A percentile compares a stretch with the other conserved stretches of the same genome.
These are phyloP conservation scores for Ceratocystis huliohia DNA, from an alignment of 2,329 filamentous ascomycete genomes.

Conservation along the genomic window DNA sequence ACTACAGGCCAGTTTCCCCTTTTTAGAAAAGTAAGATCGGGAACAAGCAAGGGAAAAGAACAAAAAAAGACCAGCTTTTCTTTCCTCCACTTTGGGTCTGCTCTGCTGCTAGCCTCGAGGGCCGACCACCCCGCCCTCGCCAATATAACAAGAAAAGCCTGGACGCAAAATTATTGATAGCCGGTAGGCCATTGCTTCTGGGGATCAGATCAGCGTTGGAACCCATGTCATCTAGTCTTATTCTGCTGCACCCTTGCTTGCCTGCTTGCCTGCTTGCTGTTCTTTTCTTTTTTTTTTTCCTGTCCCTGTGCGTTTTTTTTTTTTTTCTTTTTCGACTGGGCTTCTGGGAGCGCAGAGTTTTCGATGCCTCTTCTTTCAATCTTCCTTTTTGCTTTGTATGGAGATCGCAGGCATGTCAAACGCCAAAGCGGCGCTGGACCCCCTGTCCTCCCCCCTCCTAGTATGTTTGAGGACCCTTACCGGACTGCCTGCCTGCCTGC, in stretches of 20 bases:
- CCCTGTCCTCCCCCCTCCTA: not conserved
- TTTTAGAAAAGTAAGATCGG: not conserved
- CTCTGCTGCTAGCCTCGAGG: not conserved
- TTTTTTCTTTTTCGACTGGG: not conserved
- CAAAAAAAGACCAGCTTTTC: not conserved
- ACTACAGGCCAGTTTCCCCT: not conserved
- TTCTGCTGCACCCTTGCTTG: not conserved
- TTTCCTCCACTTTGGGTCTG: not conserved
- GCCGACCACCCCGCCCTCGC: constrained; percentile 6
- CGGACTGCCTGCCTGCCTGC: not conserved
- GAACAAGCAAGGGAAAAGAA: not conserved
- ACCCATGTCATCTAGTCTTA: constrained; percentile 12
- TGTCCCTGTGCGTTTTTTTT: constrained; percentile 5
- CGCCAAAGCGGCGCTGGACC: not conserved
- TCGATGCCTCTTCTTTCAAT: constrained; percentile 8
- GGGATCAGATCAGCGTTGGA: not conserved
- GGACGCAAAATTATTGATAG: constrained; percentile 9
- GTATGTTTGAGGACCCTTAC: not conserved
- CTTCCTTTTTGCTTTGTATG: constrained; percentile 9
- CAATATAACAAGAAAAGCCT: constrained; percentile 10
- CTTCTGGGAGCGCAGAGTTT: constrained; percentile 5
- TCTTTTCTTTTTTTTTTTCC: not conserved
- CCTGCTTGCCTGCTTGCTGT: no score
- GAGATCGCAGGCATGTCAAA: constrained; percentile 8
- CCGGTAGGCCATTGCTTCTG: constrained; percentile 8